phyloP scores from a whole-genome alignment of 2,329 filamentous ascomycete species.

The Pseudodiploospora longispora region DNA sequence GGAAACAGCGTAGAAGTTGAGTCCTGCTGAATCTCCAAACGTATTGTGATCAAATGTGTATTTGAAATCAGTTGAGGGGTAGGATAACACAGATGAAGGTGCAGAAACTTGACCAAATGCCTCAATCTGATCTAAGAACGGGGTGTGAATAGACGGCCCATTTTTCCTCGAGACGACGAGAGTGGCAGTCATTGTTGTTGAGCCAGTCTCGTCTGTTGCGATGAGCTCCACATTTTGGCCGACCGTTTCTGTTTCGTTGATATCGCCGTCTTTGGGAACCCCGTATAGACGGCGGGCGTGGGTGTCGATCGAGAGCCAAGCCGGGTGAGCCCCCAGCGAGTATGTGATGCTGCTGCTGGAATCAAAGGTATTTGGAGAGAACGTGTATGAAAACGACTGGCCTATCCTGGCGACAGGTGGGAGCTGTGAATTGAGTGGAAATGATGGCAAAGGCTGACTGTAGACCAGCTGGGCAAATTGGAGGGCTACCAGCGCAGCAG shows the following conservation, averaged over 20 bases:
- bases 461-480: slow-evolving; percentile 21
- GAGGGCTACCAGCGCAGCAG: slow-evolving; percentile 18
- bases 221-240: slow-evolving; percentile 56
- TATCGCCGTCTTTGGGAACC: slow-evolving; percentile 50
- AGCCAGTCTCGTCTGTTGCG: slow-evolving; percentile 59
- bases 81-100: slow-evolving; percentile 49
- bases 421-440: slow-evolving; percentile 78
- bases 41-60: slow-evolving; percentile 50
- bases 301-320: slow-evolving; percentile 68
- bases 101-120: slow-evolving; percentile 51
- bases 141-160: slow-evolving; percentile 45
- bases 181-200: slow-evolving; percentile 56
- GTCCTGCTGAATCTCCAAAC: slow-evolving; percentile 48
- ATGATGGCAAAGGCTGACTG: slow-evolving; percentile 40
- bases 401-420: slow-evolving; percentile 68
- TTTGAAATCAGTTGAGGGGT: slow-evolving; percentile 44
- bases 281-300: slow-evolving; percentile 59
- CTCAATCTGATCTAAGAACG: slow-evolving; percentile 50
- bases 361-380: slow-evolving; percentile 67
- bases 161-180: slow-evolving; percentile 58
- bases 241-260: slow-evolving; percentile 43
- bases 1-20: slow-evolving; percentile 71
- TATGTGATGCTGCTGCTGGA: slow-evolving; percentile 59
- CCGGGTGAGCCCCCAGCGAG: slow-evolving; percentile 54
- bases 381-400: slow-evolving; percentile 59